Percentiles rank a stretch among this genome's conserved stretches.
phyloP scores from a whole-genome alignment of 257 asterid species.

The Misopates orontium region DNA sequence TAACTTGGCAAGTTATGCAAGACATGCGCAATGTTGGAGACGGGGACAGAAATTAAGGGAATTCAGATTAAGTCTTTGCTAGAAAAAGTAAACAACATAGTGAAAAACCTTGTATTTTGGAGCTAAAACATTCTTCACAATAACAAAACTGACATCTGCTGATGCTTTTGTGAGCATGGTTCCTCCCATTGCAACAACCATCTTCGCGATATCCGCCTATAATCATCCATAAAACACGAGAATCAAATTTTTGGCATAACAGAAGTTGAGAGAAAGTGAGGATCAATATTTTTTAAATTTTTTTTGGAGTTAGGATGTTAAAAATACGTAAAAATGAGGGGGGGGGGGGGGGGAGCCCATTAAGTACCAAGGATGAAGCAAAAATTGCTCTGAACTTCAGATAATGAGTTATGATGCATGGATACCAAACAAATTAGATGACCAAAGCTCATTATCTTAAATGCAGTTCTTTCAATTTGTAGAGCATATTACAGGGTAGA shows the following conservation, averaged over 20 bases:
- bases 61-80: background rate
- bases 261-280: slow-evolving; percentile 6
- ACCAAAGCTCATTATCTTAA: slow-evolving; percentile 10
- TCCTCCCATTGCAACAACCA: slow-evolving; percentile 94
- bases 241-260: slow-evolving; percentile 17
- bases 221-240: slow-evolving; percentile 31
- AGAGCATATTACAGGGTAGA: slow-evolving; percentile 17
- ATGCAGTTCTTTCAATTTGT: slow-evolving; percentile 12
- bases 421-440: slow-evolving; percentile 11
- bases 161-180: slow-evolving; percentile 63
- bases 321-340: no score
- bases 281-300: background rate
- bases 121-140: slow-evolving; percentile 85
- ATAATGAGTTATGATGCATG: slow-evolving; percentile 15
- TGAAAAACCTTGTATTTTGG: slow-evolving; percentile 70
- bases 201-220: slow-evolving; percentile 70
- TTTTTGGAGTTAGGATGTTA: slow-evolving; percentile 7
- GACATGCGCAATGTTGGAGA: slow-evolving; percentile 2
- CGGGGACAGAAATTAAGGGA: background rate
- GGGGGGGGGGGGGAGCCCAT: no score
- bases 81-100: slow-evolving; percentile 16
- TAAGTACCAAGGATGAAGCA: no score
- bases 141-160: slow-evolving; percentile 80
- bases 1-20: slow-evolving; percentile 12
- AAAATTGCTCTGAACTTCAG: slow-evolving; percentile 15